These are phyloP conservation scores for Arthrobotrys sinensis DNA, from an alignment of 2,329 filamentous ascomycete genomes.

Conservation along the genomic window DNA sequence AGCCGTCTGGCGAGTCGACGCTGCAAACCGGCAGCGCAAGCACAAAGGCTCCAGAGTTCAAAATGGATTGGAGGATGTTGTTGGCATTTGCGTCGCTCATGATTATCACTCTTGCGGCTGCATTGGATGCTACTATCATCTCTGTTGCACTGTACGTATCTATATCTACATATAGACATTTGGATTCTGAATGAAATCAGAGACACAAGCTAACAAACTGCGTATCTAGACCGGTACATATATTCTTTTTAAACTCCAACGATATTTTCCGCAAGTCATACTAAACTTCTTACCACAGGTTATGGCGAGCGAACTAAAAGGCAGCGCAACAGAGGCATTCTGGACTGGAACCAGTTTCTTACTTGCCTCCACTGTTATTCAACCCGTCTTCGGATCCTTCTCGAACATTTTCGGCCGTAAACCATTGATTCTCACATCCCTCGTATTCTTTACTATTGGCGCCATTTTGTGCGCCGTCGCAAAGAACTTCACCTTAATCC, in stretches of 20 bases:
- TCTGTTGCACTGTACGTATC: constrained; percentile 54
- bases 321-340: constrained; percentile 76
- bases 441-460: constrained; percentile 68
- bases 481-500: constrained; percentile 67
- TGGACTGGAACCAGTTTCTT: constrained; percentile 81
- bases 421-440: constrained; percentile 65
- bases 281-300: constrained; percentile 63
- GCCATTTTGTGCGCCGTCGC: constrained; percentile 67
- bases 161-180: background rate
- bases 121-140: constrained; percentile 58
- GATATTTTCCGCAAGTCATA: background rate
- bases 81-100: constrained; percentile 56
- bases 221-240: constrained; percentile 24
- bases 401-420: constrained; percentile 69
- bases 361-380: constrained; percentile 76
- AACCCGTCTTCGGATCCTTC: constrained; percentile 70
- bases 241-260: background rate
- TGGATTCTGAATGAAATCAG: background rate
- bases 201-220: background rate
- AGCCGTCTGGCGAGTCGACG: constrained; percentile 45
- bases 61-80: constrained; percentile 48
- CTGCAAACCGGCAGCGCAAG: constrained; percentile 40
- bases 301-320: constrained; percentile 71
- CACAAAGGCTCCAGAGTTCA: constrained; percentile 52
- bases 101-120: constrained; percentile 58